Conservation (phyloP, 768 basidiomycete genomes). For the Cystobasidium tubakii region DNA sequence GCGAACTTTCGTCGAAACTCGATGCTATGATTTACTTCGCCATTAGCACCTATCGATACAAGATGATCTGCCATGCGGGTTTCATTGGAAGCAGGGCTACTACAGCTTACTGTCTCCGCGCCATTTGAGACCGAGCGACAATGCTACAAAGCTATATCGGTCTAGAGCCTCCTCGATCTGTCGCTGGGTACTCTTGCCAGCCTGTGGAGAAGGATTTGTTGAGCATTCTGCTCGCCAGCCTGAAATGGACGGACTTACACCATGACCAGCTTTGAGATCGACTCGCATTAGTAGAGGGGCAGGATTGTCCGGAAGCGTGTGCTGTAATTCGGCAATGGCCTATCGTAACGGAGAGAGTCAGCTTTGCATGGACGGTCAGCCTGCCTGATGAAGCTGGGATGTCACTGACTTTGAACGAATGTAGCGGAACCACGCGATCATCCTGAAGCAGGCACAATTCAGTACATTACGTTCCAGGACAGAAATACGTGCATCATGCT, state of each 20-base stretch:
- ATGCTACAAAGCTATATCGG: background rate
- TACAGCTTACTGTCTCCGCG: constrained; percentile 3
- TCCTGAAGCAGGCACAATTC: constrained; percentile 55
- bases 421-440: constrained; percentile 74
- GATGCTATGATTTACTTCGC: too few relatives aligned
- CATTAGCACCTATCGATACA: too few relatives aligned
- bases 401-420: constrained; percentile 65
- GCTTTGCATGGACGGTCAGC: background rate
- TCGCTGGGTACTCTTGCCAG: background rate
- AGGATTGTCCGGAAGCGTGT: constrained; percentile 61
- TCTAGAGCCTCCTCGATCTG: constrained; percentile 8
- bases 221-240: background rate
- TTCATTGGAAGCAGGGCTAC: too few relatives aligned
- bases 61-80: too few relatives aligned
- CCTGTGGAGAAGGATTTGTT: background rate
- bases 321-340: constrained; percentile 65
- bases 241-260: constrained; percentile 54
- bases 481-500: constrained; percentile 24
- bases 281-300: constrained; percentile 70
- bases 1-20: too few relatives aligned
- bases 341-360: constrained; percentile 44
- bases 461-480: constrained; percentile 46
- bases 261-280: constrained; percentile 60
- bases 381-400: too few relatives aligned
- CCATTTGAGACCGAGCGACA: constrained; percentile 1